Conservation (phyloP, 176 grass and related monocot genomes). For the Juncus effusus region DNA sequence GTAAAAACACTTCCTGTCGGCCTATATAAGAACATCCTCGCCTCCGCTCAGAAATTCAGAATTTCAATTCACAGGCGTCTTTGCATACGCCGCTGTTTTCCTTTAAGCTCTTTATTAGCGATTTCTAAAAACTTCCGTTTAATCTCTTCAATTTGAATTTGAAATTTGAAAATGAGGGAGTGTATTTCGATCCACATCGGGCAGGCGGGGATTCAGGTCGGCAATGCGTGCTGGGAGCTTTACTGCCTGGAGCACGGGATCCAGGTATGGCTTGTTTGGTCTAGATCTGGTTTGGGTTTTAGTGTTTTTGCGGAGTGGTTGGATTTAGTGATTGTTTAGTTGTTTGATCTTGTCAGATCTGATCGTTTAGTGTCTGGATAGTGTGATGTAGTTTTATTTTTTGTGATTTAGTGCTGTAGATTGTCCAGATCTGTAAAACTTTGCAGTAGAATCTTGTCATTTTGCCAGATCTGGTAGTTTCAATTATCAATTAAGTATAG, state of each 20-base stretch:
- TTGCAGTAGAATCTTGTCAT: neutral
- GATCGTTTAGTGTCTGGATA: too few relatives aligned
- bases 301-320: too few relatives aligned
- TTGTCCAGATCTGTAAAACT: neutral
- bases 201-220: conserved; percentile 78
- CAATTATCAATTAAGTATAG: neutral
- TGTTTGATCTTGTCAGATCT: neutral
- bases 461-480: neutral
- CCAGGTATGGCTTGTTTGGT: conserved; percentile 33
- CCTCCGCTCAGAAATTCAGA: neutral
- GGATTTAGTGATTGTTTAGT: neutral
- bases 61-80: conserved; percentile 42
- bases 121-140: neutral
- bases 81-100: conserved; percentile 40
- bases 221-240: conserved; percentile 86
- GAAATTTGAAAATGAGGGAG: conserved; percentile 64
- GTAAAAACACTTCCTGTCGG: neutral
- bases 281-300: conserved; percentile 5
- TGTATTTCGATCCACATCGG: conserved; percentile 92
- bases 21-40: conserved; percentile 9
- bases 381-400: too few relatives aligned
- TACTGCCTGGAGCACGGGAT: conserved; percentile 92
- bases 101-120: neutral
- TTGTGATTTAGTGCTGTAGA: too few relatives aligned
- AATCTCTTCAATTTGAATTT: neutral